Conservation (phyloP, 352 stramenopile genomes). For the Pythium angustatum region DNA sequence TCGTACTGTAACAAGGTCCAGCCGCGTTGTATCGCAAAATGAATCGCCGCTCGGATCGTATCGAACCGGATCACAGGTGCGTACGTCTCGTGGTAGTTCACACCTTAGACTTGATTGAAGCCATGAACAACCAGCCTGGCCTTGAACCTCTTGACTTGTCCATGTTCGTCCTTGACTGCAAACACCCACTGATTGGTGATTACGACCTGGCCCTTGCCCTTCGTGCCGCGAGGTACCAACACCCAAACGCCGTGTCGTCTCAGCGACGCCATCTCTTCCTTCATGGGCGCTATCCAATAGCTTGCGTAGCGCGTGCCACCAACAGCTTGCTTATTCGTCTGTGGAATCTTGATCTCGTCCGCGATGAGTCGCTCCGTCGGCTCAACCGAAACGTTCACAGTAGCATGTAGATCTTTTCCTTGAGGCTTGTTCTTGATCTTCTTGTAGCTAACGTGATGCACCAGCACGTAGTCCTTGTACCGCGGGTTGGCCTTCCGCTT, state of each 20-base stretch:
- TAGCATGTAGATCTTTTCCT: not conserved
- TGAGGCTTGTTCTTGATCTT: not conserved
- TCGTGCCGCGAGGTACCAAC: not conserved
- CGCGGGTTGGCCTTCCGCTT: not conserved
- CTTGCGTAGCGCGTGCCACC: not conserved
- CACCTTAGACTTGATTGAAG: not conserved
- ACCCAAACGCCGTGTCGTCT: constrained; percentile 4
- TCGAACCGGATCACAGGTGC: constrained; percentile 5
- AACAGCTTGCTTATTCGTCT: not conserved
- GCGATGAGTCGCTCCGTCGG: not conserved
- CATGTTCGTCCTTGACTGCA: not conserved
- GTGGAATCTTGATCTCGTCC: not conserved
- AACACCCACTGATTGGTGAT: constrained; percentile 3
- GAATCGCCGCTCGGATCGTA: not conserved
- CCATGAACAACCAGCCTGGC: not conserved
- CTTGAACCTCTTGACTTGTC: constrained; percentile 1
- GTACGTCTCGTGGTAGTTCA: constrained; percentile 7
- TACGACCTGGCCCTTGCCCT: not conserved
- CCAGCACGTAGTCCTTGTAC: not conserved
- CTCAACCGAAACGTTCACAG: not conserved
- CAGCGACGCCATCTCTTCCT: constrained; percentile 5
- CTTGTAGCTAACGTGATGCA: not conserved
- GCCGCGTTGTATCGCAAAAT: not conserved
- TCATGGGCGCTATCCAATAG: not conserved
- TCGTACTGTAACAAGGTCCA: not conserved